Base-by-base conservation (phyloP, 371 early-diverging fungal species). In the Nematocida sp. region DNA sequence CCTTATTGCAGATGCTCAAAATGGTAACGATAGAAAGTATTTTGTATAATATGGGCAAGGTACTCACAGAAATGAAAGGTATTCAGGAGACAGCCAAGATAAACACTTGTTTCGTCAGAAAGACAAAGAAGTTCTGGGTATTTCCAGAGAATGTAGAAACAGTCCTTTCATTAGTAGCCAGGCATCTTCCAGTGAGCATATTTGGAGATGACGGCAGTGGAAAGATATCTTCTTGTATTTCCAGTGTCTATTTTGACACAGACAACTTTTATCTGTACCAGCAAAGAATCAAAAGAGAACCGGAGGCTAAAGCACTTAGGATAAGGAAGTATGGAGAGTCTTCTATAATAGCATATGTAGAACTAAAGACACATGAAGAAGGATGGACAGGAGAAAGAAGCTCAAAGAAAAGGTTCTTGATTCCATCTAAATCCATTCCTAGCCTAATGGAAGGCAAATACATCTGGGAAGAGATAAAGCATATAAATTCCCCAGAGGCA, bases 191-290 rank as follows among this genome's bases (percentile, higher is more conserved):
- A 3, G 92, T 96, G 23, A 86, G 91, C 66, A 88, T 95, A 37
- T 92, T 91, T 79, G 64, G 70, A 29, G 86, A 88, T 40, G 90
- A 90, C 76, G 86, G 82, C 65, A 58, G 83, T 53, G 77, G 78
- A 41, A 86, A 86, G 51, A 89, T 86, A 67, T 91, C 91, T 76
- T 91, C 96, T 1, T 92, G 92, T 37, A 91, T 96, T 78, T 89
- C 91, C 5, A 90, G 92, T 76, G 88, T 95, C 21, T 97, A 96
- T 84, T 89, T 90, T 80, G 98, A 97, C 81, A 95, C 93, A 77
- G 87, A 88, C 11, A 82, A 86, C 1, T 90, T 94, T 80, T 89
- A 91, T 48, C 85, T 95, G 46, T 97, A 95, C 79, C 85, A 87
- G 27, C 90, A 90, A 34, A 87, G 96, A 34, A 78, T 96, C 11